Evolutionary conservation across 2,329 filamentous ascomycete species (phyloP).

Genomic region (Monosporascus ibericus): DNA sequence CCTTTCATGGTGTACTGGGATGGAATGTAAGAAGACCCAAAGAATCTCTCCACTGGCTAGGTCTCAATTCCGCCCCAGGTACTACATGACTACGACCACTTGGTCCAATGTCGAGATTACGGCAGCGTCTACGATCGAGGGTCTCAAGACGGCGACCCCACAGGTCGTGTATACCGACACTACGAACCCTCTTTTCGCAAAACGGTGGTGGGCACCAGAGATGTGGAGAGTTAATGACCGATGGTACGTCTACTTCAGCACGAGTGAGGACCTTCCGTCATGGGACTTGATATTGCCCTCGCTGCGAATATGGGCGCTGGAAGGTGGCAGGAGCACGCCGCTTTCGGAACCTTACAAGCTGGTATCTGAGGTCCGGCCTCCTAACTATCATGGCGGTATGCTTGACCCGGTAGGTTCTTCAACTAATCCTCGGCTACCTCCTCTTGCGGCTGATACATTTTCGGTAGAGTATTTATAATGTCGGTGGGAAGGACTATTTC

Average conservation of each 20-base stretch:
- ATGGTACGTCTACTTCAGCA: slow-evolving; percentile 16
- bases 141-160: slow-evolving; percentile 8
- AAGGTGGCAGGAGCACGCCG: slow-evolving; percentile 6
- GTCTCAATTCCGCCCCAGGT: neutral
- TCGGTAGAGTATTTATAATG: neutral
- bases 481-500: slow-evolving; percentile 1
- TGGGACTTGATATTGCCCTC: slow-evolving; percentile 12
- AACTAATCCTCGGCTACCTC: neutral
- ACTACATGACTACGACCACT: slow-evolving; percentile 13
- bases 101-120: slow-evolving; percentile 13
- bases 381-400: slow-evolving; percentile 10
- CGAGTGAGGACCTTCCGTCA: slow-evolving; percentile 6
- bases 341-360: slow-evolving; percentile 5
- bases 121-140: slow-evolving; percentile 10
- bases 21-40: neutral
- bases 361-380: slow-evolving; percentile 7
- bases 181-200: slow-evolving; percentile 4
- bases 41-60: neutral
- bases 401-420: slow-evolving; percentile 4
- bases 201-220: slow-evolving; percentile 15
- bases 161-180: slow-evolving; percentile 7
- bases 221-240: slow-evolving; percentile 9
- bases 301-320: slow-evolving; percentile 8
- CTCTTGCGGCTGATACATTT: neutral
- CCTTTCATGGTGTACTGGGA: slow-evolving; percentile 4